phyloP scores from a whole-genome alignment of 83 land plant genomes.

The Picea abies region DNA sequence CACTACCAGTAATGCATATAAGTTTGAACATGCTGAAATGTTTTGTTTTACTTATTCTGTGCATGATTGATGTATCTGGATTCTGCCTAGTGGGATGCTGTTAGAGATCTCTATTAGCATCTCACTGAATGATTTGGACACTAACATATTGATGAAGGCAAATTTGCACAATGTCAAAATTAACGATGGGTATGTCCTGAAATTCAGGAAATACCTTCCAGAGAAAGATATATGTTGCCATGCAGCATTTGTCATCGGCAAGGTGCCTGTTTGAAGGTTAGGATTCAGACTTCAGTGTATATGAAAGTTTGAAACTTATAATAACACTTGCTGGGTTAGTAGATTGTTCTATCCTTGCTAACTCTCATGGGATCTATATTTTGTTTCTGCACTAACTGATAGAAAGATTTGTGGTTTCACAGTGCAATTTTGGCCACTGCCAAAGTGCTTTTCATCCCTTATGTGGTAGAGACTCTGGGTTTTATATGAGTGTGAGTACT shows the following conservation, averaged over 20 bases:
- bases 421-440: conserved; percentile 94
- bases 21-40: neutral
- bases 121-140: too few relatives aligned
- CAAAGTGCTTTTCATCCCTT: conserved; percentile 81
- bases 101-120: too few relatives aligned
- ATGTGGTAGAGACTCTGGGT: conserved; percentile 85
- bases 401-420: conserved; percentile 19
- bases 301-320: neutral
- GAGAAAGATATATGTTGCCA: conserved; percentile 33
- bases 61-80: neutral
- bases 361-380: neutral
- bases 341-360: neutral
- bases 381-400: neutral
- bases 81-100: neutral
- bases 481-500: conserved; percentile 63
- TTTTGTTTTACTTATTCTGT: neutral
- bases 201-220: conserved; percentile 54
- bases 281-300: neutral
- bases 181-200: neutral
- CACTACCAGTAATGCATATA: neutral
- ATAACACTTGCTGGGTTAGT: neutral
- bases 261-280: conserved; percentile 90
- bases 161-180: neutral
- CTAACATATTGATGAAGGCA: neutral
- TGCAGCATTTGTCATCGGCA: conserved; percentile 78